A percentile compares a stretch with the other conserved stretches of the same genome.
Conservation (phyloP, 331 rosid species). For the Phaseolus coccineus region DNA sequence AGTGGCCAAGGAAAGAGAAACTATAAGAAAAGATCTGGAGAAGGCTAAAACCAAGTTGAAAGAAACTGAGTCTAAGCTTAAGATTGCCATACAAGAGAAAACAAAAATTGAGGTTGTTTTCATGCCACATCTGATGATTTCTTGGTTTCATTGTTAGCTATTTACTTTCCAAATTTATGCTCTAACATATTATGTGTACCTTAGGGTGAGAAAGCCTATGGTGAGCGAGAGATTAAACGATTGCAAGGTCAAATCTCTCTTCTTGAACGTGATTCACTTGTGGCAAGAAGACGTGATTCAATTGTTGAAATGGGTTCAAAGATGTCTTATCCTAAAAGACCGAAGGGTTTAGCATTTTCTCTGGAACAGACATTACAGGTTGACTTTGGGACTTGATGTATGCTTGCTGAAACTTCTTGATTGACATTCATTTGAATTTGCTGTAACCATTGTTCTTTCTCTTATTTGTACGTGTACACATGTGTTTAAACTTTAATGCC, state of each 20-base stretch:
- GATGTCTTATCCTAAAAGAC: conserved; percentile 64
- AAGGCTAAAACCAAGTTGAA: conserved; percentile 73
- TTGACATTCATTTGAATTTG: conserved; percentile 24
- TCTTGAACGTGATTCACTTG: conserved; percentile 85
- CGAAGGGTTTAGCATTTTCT: conserved; percentile 57
- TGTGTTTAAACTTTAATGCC: background rate
- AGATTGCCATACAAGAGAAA: conserved; percentile 83
- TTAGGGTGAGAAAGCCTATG: conserved; percentile 83
- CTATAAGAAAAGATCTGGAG: conserved; percentile 79
- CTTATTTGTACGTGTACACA: background rate
- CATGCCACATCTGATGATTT: conserved; percentile 30
- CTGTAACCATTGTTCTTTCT: background rate
- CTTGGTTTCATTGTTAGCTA: conserved; percentile 29
- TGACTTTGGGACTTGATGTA: conserved; percentile 33
- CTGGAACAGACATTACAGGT: conserved; percentile 75
- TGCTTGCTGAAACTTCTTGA: conserved; percentile 25
- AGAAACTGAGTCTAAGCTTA: conserved; percentile 86
- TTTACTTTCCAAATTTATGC: conserved; percentile 29
- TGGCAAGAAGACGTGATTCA: conserved; percentile 78
- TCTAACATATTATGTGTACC: conserved; percentile 39
- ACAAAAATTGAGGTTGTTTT: conserved; percentile 83
- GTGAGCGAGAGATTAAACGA: conserved; percentile 83
- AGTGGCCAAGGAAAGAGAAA: conserved; percentile 78
- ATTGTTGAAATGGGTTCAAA: conserved; percentile 66
- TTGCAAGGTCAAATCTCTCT: conserved; percentile 80